A percentile compares a stretch with the other conserved stretches of the same genome.
Evolutionary conservation across 768 basidiomycete genomes (phyloP).

Genomic region (Chalciporus chontae): DNA sequence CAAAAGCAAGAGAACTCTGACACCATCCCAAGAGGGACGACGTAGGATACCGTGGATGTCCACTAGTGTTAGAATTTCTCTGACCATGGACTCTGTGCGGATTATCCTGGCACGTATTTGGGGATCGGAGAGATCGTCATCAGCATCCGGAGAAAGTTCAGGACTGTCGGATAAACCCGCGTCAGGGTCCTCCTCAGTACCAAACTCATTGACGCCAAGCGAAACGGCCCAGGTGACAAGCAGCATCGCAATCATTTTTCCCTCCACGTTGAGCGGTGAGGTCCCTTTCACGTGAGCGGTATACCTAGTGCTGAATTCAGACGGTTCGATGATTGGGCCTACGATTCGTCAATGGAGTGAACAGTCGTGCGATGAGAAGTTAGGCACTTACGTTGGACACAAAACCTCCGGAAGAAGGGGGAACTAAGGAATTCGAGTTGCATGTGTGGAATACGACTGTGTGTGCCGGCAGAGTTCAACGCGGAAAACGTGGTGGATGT

Average conservation of each 20-base stretch:
- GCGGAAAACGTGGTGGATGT: slow-evolving; percentile 7
- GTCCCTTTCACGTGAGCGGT: slow-evolving; percentile 60
- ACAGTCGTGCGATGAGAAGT: slow-evolving; percentile 2
- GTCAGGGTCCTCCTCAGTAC: slow-evolving; percentile 42
- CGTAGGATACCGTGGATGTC: slow-evolving; percentile 78
- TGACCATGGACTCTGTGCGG: slow-evolving; percentile 64
- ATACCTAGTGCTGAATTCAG: slow-evolving; percentile 75
- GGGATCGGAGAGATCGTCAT: slow-evolving; percentile 32
- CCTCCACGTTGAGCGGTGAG: slow-evolving; percentile 64
- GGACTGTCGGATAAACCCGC: slow-evolving; percentile 1
- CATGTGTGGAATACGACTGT: slow-evolving; percentile 64
- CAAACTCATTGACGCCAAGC: slow-evolving; percentile 82
- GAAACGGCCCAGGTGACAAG: slow-evolving; percentile 88
- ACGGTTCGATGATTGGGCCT: slow-evolving; percentile 86
- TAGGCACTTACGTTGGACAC: slow-evolving; percentile 67
- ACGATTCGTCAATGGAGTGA: slow-evolving; percentile 10
- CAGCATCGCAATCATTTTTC: slow-evolving; percentile 71
- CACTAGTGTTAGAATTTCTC: slow-evolving; percentile 74
- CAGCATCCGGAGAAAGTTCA: slow-evolving; percentile 16
- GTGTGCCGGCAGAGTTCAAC: neutral
- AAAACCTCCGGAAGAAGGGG: slow-evolving; percentile 81
- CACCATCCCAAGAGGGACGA: slow-evolving; percentile 83
- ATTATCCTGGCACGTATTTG: slow-evolving; percentile 46
- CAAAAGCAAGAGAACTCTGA: slow-evolving; percentile 72
- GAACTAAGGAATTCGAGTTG: slow-evolving; percentile 79